Evolutionary conservation across 768 basidiomycete species (phyloP), one percentile per base, ranked within the genome.

Genomic region (Termitomyces sp.): DNA sequence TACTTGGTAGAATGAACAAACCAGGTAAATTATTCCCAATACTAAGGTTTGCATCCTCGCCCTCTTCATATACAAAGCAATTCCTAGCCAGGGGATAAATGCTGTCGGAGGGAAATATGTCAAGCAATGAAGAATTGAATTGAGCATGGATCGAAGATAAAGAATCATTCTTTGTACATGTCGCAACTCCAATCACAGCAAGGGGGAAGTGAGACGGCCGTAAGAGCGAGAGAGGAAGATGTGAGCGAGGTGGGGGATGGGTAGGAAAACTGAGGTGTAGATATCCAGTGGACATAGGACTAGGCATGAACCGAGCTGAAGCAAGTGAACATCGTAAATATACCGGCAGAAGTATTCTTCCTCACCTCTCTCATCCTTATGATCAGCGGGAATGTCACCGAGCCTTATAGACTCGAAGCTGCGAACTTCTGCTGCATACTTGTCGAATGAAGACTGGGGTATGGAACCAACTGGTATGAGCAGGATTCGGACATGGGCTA

Each of bases 1-100:
- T 81, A 58, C 80, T 83, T 3, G 94, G 94, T 46, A 97, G 89
- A 25, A 91, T 77, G 18, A 90, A 82, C 35, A 94, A 67, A 16
- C 88, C 87, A 25, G 82, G 76, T 13, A 83, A 72, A 49, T 72
- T 76, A 49, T 83, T 82, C 7, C 78, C 78, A 32, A 82, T 73
- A 56, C 84, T 81, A 29, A 82, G 69, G 56, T 82, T 80, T 6
- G 80, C 75, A 23, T 75, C 75, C 35, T 83, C 85, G 32, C 80
- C 80, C 66, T 89, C 83, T 67, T 94, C 92, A 60, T 95, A 97
- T 7, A 89, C 88, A 67, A 92, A 91, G 65, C 91, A 92, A 54
- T 82, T 87, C 64, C 78, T 86, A 18, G 91, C 86, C 25, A 95
- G 76, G 0, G 94, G 93, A 66, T 84, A 91, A 36, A 88, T 76